Evolutionary conservation across 1,139 yeast genomes (phyloP).

Genomic region (Sugiyamaella pinicola): DNA sequence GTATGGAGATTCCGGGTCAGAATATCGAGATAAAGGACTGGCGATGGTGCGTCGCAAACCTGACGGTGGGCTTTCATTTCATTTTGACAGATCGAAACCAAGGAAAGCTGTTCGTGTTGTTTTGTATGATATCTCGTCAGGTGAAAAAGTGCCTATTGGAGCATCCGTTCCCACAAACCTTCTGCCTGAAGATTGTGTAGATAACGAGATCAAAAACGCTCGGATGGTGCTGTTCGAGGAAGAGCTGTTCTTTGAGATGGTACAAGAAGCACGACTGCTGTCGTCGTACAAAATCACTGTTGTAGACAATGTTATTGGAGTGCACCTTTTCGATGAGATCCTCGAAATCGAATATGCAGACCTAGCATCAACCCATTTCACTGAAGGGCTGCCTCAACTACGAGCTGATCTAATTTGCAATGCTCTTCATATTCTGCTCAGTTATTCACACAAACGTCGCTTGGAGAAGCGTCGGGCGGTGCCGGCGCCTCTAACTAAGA

Average conservation of each 20-base stretch:
- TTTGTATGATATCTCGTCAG: constrained; percentile 33
- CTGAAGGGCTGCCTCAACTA: constrained; percentile 15
- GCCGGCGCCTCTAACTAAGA: constrained; percentile 36
- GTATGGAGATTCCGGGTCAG: constrained; percentile 87
- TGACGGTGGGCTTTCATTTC: constrained; percentile 40
- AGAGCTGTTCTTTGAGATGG: constrained; percentile 57
- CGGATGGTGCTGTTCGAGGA: constrained; percentile 81
- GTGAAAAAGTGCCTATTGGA: constrained; percentile 34
- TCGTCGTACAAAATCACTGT: constrained; percentile 74
- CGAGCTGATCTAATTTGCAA: constrained; percentile 57
- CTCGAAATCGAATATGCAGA: constrained; percentile 70
- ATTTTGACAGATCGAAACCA: constrained; percentile 38
- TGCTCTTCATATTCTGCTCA: constrained; percentile 60
- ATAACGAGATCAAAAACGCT: constrained; percentile 42
- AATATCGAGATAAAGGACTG: constrained; percentile 69
- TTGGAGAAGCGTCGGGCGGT: constrained; percentile 47
- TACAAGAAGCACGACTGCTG: constrained; percentile 72
- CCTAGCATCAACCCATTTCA: constrained; percentile 23
- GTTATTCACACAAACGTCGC: constrained; percentile 59
- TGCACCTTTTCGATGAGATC: constrained; percentile 66
- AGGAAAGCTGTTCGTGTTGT: constrained; percentile 47
- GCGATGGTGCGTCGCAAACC: constrained; percentile 58
- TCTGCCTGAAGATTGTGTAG: constrained; percentile 28
- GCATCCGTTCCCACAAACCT: constrained; percentile 26
- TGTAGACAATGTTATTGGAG: constrained; percentile 61